Evolutionary conservation across 108 stramenopile species (phyloP), one percentile per base, ranked within the genome.

Genomic region (Poteriospumella lacustris): DNA sequence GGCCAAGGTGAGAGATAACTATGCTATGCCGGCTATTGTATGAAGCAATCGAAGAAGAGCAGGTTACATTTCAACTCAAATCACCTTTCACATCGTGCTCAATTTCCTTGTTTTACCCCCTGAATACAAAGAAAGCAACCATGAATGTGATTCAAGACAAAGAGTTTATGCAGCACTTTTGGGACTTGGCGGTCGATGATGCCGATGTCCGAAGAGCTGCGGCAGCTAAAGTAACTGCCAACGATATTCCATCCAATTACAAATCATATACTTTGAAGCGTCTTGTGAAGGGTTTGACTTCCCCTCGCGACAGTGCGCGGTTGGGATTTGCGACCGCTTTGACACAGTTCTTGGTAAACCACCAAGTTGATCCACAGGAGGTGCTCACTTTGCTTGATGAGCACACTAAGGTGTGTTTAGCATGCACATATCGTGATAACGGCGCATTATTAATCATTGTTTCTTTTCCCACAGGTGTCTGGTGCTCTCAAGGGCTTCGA

Each of bases 121-220:
- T n/a, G n/a, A n/a, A n/a, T n/a, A n/a, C n/a, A n/a, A n/a, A n/a
- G n/a, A n/a, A n/a, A n/a, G n/a, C n/a, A n/a, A n/a, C n/a, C n/a
- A 52, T 52, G 47, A 15, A 9, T 52, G 47, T 52, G 19, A 52
- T 15, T 15, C 19, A 9, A 52, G 47, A 52, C 31, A 67, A 19
- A 15, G 40, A 12, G 31, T 67, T 67, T 67, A 67, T 31, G 64
- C 36, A 67, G 36, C 19, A 15, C 19, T 67, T 31, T 67, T 67
- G 64, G 64, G 64, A 67, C 64, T 19, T 67, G 9, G 64, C 64
- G 19, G 12, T 15, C 9, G 40, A 67, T 33, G 64, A 41, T 67
- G 15, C 9, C 15, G 64, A 67, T 67, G 64, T 67, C 19, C 40
- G 64, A 15, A 67, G 9, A 9, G 19, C 9, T 12, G 36, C 39